A percentile compares a stretch with the other conserved stretches of the same genome.
phyloP scores from a whole-genome alignment of 2,329 filamentous ascomycete species.

The Phialocephala sp. region DNA sequence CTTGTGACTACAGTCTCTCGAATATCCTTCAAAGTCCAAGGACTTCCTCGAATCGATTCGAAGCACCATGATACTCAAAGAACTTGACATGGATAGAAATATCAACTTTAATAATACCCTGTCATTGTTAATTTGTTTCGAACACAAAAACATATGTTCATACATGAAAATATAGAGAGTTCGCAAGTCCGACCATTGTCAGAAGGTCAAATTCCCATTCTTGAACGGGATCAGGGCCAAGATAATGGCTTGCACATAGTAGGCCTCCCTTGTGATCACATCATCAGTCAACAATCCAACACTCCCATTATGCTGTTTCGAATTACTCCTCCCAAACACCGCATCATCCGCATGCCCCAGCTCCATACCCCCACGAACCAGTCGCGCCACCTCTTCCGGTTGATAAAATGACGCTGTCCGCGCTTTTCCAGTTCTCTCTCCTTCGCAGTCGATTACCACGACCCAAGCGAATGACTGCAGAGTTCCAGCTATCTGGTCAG shows the following conservation, averaged over 20 bases:
- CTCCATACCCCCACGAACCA: slow-evolving; percentile 48
- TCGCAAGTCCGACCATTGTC: slow-evolving; percentile 5
- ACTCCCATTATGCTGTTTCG: slow-evolving; percentile 48
- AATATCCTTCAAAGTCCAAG: too few relatives aligned
- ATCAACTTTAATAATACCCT: too few relatives aligned
- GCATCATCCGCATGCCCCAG: slow-evolving; percentile 49
- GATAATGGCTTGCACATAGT: slow-evolving; percentile 49
- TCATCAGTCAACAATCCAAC: slow-evolving; percentile 49
- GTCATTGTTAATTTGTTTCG: too few relatives aligned
- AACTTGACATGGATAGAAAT: too few relatives aligned
- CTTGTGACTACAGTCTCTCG: too few relatives aligned
- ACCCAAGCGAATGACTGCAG: slow-evolving; percentile 51
- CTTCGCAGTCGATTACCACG: slow-evolving; percentile 42
- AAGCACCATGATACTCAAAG: too few relatives aligned
- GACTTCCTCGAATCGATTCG: too few relatives aligned
- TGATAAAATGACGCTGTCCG: slow-evolving; percentile 48
- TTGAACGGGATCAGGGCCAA: slow-evolving; percentile 50
- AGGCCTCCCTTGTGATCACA: slow-evolving; percentile 45
- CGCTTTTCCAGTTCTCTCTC: slow-evolving; percentile 44
- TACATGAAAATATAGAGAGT: too few relatives aligned
- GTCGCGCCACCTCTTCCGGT: slow-evolving; percentile 45
- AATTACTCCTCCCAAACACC: slow-evolving; percentile 47
- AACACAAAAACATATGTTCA: too few relatives aligned
- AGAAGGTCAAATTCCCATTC: slow-evolving; percentile 45
- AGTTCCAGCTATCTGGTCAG: slow-evolving; percentile 26